Percentiles rank a stretch among this genome's conserved stretches.
Evolutionary conservation across 805 yeast species (phyloP).

Genomic region (Metschnikowia lachancei): DNA sequence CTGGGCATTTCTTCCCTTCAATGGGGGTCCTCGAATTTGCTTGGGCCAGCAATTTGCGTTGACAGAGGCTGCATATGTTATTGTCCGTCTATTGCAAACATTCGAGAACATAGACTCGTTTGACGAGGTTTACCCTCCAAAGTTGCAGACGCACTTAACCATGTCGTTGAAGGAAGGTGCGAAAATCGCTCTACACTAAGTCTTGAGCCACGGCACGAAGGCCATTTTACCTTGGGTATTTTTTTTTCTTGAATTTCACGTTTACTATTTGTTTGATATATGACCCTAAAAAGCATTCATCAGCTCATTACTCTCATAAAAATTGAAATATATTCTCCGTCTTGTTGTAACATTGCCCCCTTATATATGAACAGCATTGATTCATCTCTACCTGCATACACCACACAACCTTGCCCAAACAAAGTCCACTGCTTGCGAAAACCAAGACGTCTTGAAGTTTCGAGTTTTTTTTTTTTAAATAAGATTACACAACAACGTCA

Average conservation of each 20-base stretch:
- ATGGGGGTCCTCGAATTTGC: conserved; percentile 26
- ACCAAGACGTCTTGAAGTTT: background rate
- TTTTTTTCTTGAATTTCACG: no score
- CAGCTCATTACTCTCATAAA: no score
- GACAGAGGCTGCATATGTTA: conserved; percentile 23
- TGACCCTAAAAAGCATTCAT: no score
- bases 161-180: conserved; percentile 20
- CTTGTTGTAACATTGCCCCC: background rate
- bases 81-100: conserved; percentile 21
- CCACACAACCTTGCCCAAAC: conserved; percentile 5
- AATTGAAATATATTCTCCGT: background rate
- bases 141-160: conserved; percentile 16
- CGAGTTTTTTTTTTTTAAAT: background rate
- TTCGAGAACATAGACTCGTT: conserved; percentile 11
- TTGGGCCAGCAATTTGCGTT: conserved; percentile 27
- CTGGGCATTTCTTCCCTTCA: conserved; percentile 25
- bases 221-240: no score
- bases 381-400: conserved; percentile 5
- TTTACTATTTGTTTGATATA: no score
- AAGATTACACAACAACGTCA: background rate
- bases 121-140: conserved; percentile 18
- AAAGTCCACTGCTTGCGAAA: conserved; percentile 7
- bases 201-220: background rate
- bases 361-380: background rate
- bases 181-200: conserved; percentile 10